Percentiles rank a stretch among this genome's conserved stretches.
These are phyloP conservation scores for Ploettnerulaceae sp. DNA, from an alignment of 2,329 filamentous ascomycete genomes.

Conservation along the genomic window DNA sequence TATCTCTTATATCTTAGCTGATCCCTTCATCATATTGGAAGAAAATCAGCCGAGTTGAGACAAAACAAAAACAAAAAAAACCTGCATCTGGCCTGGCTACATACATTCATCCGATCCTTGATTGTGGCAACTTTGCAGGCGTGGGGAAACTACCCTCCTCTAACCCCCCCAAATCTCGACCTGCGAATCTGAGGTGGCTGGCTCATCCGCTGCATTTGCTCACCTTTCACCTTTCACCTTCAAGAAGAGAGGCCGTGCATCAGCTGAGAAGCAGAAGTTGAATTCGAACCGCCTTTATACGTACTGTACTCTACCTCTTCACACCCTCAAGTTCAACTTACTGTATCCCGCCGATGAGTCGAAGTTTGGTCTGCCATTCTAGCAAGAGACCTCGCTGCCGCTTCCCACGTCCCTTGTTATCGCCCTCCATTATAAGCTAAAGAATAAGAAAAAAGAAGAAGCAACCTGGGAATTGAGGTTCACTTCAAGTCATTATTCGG, in stretches of 20 bases:
- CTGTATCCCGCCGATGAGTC: slow-evolving; percentile 6
- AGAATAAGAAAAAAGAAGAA: slow-evolving; percentile 1
- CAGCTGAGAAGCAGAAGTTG: slow-evolving; percentile 16
- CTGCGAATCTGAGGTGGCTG: not conserved
- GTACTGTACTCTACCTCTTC: too few species aligned
- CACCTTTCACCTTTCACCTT: slow-evolving; percentile 1
- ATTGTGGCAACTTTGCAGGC: not conserved
- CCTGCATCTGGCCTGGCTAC: too few species aligned
- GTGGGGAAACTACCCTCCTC: slow-evolving; percentile 2
- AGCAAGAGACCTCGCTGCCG: not conserved
- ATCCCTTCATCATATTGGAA: slow-evolving; percentile 3
- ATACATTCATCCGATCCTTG: too few species aligned
- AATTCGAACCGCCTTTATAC: slow-evolving; percentile 1
- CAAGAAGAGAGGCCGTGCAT: slow-evolving; percentile 2
- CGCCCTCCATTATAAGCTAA: not conserved
- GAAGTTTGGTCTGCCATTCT: not conserved
- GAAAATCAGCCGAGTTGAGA: slow-evolving; percentile 27
- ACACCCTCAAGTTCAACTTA: not conserved
- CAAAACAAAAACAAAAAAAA: slow-evolving; percentile 12
- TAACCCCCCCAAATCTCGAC: not conserved
- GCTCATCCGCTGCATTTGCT: slow-evolving; percentile 1
- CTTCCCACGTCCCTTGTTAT: not conserved
- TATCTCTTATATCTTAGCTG: too few species aligned
- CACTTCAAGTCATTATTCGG: too few species aligned
- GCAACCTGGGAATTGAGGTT: slow-evolving; percentile 10